Percentiles rank a stretch among this genome's conserved stretches.
Conservation (phyloP, 2,329 filamentous ascomycete species). For the Cadophora luteo-olivacea region DNA sequence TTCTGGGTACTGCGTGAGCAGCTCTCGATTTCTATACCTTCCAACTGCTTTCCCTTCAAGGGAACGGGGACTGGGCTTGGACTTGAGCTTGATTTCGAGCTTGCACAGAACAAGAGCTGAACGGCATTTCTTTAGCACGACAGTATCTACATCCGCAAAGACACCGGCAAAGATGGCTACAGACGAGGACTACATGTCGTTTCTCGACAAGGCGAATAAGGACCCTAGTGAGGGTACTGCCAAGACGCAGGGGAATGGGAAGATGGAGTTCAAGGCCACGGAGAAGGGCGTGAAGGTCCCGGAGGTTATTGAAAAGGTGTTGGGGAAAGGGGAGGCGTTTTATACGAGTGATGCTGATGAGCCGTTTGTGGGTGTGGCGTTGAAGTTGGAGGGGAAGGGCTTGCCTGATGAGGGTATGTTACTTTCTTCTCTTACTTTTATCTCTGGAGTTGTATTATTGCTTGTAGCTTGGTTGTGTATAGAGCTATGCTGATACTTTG, state of each 20-base stretch:
- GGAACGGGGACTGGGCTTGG: neutral
- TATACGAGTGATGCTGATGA: constrained; percentile 87
- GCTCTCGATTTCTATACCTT: constrained; percentile 5
- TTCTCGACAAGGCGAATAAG: constrained; percentile 86
- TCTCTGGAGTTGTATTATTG: neutral
- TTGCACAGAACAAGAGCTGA: constrained; percentile 20
- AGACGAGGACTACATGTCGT: constrained; percentile 83
- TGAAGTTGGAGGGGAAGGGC: constrained; percentile 62
- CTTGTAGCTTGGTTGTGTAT: no score
- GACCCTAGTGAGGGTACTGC: constrained; percentile 69
- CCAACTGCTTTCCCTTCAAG: neutral
- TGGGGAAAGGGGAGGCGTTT: constrained; percentile 61
- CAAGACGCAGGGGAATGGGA: constrained; percentile 43
- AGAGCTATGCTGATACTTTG: constrained; percentile 12
- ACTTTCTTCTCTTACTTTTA: constrained; percentile 26
- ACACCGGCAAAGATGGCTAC: constrained; percentile 62
- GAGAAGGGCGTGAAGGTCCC: constrained; percentile 67
- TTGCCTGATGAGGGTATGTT: constrained; percentile 67
- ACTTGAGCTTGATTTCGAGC: neutral
- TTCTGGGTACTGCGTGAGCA: constrained; percentile 28
- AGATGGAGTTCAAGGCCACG: constrained; percentile 56
- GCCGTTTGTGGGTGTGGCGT: constrained; percentile 77
- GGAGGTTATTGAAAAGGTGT: constrained; percentile 53
- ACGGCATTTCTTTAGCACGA: constrained; percentile 26
- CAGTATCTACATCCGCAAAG: neutral